A percentile compares a stretch with the other conserved stretches of the same genome.
Evolutionary conservation across 257 asterid species (phyloP).

Genomic region (Jasminum sambac): DNA sequence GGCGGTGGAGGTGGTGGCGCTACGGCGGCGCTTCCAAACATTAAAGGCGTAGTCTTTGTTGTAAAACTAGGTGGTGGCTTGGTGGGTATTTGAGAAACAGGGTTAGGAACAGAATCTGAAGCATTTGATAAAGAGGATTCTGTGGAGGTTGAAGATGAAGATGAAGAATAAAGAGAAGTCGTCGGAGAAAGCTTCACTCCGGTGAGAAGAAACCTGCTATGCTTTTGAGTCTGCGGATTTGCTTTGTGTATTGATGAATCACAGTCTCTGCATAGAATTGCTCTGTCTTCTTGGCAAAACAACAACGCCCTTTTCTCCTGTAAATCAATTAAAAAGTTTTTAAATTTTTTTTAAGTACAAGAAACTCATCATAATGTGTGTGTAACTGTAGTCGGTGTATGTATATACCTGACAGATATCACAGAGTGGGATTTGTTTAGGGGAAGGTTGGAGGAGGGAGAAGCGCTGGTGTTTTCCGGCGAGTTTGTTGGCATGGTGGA

Average conservation of each 20-base stretch:
- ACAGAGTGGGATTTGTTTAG: constrained; percentile 65
- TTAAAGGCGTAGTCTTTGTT: constrained; percentile 36
- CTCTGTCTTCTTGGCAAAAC: constrained; percentile 92
- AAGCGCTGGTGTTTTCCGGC: constrained; percentile 86
- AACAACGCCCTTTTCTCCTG: constrained; percentile 86
- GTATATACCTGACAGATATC: constrained; percentile 77
- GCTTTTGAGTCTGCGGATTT: constrained; percentile 72
- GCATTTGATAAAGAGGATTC: constrained; percentile 5
- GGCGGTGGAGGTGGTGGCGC: background rate
- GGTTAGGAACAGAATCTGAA: constrained; percentile 39
- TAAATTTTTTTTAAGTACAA: background rate
- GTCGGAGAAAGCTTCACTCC: constrained; percentile 65
- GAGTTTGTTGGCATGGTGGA: constrained; percentile 95
- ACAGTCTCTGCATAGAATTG: constrained; percentile 80
- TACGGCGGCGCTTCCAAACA: constrained; percentile 10
- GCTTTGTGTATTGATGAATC: constrained; percentile 74
- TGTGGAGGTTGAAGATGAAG: constrained; percentile 28
- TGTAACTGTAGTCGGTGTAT: too few species aligned
- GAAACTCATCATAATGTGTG: background rate
- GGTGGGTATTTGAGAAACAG: constrained; percentile 14
- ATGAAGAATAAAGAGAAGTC: constrained; percentile 41
- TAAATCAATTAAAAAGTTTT: background rate
- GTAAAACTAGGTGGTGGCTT: constrained; percentile 20
- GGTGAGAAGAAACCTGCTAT: constrained; percentile 72
- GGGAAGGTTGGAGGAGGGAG: constrained; percentile 61